Evolutionary conservation across 2,329 filamentous ascomycete genomes (phyloP).

Genomic region (Coccinonectria pachysandricola): DNA sequence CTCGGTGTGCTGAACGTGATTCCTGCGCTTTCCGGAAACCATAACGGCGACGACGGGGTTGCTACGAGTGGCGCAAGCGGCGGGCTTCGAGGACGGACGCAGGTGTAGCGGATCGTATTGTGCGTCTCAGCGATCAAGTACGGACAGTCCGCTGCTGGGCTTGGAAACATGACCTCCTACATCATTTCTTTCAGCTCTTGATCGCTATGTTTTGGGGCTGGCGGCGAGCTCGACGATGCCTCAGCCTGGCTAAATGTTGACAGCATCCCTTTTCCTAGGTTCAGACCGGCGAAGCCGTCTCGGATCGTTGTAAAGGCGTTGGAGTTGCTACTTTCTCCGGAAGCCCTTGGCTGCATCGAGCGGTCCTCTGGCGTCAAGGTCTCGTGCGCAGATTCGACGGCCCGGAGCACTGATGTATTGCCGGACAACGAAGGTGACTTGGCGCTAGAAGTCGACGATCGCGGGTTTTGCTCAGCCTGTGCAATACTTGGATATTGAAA

Average conservation of each 20-base stretch:
- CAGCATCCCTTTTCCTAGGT: constrained; percentile 37
- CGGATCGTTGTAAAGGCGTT: constrained; percentile 36
- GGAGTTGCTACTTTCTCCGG: constrained; percentile 31
- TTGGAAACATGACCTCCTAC: constrained; percentile 32
- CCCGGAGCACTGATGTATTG: constrained; percentile 45
- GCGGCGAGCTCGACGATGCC: constrained; percentile 14
- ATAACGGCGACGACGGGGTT: constrained; percentile 1
- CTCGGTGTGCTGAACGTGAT: constrained; percentile 7
- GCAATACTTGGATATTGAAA: constrained; percentile 21
- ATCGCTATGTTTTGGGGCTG: constrained; percentile 21
- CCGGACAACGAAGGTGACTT: constrained; percentile 27
- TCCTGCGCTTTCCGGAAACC: neutral
- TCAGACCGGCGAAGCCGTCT: constrained; percentile 38
- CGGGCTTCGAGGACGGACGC: constrained; percentile 2
- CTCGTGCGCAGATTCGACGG: constrained; percentile 48
- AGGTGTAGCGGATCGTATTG: constrained; percentile 13
- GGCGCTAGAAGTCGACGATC: constrained; percentile 23
- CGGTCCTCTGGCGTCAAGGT: constrained; percentile 33
- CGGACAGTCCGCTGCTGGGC: constrained; percentile 18
- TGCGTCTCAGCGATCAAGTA: constrained; percentile 24
- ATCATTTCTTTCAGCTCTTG: constrained; percentile 37
- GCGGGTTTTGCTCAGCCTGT: constrained; percentile 16
- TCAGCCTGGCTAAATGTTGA: constrained; percentile 21
- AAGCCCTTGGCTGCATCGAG: constrained; percentile 31
- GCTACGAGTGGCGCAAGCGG: constrained; percentile 5